Base-by-base conservation (phyloP, 2,329 filamentous ascomycete species). In the Septoria petroselini region DNA sequence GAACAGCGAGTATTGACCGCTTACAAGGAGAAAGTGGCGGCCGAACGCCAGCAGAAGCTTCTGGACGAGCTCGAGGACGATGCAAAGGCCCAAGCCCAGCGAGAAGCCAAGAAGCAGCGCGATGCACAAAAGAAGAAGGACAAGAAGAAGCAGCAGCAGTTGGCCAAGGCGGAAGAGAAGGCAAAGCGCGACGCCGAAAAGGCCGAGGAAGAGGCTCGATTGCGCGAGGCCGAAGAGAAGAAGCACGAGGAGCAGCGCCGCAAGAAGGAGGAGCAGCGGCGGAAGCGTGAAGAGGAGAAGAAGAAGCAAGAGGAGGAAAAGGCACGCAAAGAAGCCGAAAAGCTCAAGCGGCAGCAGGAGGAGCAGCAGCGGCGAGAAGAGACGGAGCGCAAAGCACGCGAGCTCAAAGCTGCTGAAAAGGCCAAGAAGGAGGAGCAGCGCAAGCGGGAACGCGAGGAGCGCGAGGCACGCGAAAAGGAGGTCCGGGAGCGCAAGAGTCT, bases 1-100 rank as follows among this genome's bases (percentile, higher is more conserved):
- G 93, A 98, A 73, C 93, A 98, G 70, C 81, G 93, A 57, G 93
- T 98, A 17, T 78, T 98, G 52, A 91, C 88, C 34, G 93, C 93
- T n/a, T 98, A 98, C 72, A 87, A 90, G 69, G 91, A 97, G 73
- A 96, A 96, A 69, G 91, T 98, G 2, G 89, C 93, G 14, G 84
- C 85, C 62, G 91, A 98, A 72, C 87, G 93, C 21, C 91, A 96
- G 66, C 79, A 87, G 64, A 90, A 90, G 68, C 82, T 98, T 17
- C 77, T 98, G 19, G 87, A 96, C 67, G 93, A 98, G 69, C 76
- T 96, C 2, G 84, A 91, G 59, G 88, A 95, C 66, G 93, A 98
- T 68, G 81, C 82, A 56, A 82, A 83, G 48, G 81, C 84, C 41
- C 84, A 87, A 54, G 81, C 84, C 43, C 81, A 91, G 68, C 85